Percentiles rank a stretch among this genome's conserved stretches.
These are phyloP conservation scores for Linderina pennispora DNA, from an alignment of 192 early-diverging fungal genomes.

Conservation along the genomic window DNA sequence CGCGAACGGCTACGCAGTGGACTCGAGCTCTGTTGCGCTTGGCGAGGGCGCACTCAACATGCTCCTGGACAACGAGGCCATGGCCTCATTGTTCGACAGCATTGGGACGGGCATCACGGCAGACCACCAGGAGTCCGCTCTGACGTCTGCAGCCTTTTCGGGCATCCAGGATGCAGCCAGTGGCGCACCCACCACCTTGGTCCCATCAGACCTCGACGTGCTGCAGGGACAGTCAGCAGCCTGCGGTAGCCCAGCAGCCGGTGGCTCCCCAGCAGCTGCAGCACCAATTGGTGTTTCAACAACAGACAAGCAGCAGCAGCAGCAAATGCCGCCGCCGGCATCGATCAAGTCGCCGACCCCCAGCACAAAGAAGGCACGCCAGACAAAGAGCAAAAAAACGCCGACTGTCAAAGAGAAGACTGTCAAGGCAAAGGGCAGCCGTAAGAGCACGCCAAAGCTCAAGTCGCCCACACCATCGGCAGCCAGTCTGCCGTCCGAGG, in stretches of 20 bases:
- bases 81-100: too few relatives aligned
- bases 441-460: slow-evolving; percentile 33
- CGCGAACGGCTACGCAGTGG: too few relatives aligned
- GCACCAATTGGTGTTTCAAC: background rate
- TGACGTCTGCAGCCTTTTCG: too few relatives aligned
- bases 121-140: too few relatives aligned
- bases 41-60: too few relatives aligned
- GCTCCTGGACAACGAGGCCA: too few relatives aligned
- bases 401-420: background rate
- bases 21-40: too few relatives aligned
- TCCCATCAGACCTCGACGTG: slow-evolving; percentile 32
- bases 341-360: slow-evolving; percentile 20
- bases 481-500: background rate
- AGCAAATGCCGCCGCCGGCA: background rate
- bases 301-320: slow-evolving; percentile 1
- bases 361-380: slow-evolving; percentile 28
- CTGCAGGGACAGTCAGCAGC: too few relatives aligned
- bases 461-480: slow-evolving; percentile 31
- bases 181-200: slow-evolving; percentile 22
- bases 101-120: too few relatives aligned
- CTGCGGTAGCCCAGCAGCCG: too few relatives aligned
- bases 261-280: background rate
- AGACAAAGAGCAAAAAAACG: slow-evolving; percentile 30
- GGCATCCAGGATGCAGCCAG: too few relatives aligned
- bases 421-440: slow-evolving; percentile 12